Conservation (phyloP, 129 eudicot species). For the Kitagawia praeruptora region DNA sequence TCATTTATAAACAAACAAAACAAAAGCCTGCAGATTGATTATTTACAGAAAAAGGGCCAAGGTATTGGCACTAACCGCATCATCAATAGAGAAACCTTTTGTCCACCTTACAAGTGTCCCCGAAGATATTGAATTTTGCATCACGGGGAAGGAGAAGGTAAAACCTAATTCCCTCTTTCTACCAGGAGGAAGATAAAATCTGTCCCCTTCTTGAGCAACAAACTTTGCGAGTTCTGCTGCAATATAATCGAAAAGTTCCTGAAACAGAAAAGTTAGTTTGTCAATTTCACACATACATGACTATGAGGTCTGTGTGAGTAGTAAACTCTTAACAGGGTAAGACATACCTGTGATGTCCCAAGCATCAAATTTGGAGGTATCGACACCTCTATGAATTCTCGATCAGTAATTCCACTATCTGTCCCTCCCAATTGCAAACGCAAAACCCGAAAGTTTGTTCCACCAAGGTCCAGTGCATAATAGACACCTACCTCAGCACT, state of each 20-base stretch:
- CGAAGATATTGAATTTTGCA: slow-evolving; percentile 75
- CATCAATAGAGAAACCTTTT: slow-evolving; percentile 83
- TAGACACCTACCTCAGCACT: slow-evolving; percentile 82
- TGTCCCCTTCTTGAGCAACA: slow-evolving; percentile 55
- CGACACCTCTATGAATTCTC: slow-evolving; percentile 77
- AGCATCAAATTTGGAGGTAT: slow-evolving; percentile 82
- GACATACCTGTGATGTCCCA: slow-evolving; percentile 67
- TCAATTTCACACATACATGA: slow-evolving; percentile 5
- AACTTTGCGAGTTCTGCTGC: slow-evolving; percentile 72
- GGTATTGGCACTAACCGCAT: slow-evolving; percentile 33
- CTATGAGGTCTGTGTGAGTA: slow-evolving; percentile 1
- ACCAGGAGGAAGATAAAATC: slow-evolving; percentile 46
- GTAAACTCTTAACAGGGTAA: slow-evolving; percentile 7
- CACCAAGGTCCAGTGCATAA: slow-evolving; percentile 95
- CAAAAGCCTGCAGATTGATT: background rate
- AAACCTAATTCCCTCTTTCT: slow-evolving; percentile 86
- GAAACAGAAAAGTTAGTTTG: slow-evolving; percentile 20
- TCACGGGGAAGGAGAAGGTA: slow-evolving; percentile 93
- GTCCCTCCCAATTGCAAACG: slow-evolving; percentile 75
- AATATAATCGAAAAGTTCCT: slow-evolving; percentile 87
- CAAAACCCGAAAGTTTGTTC: slow-evolving; percentile 86
- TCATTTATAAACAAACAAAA: background rate
- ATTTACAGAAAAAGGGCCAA: background rate
- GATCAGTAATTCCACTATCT: slow-evolving; percentile 40
- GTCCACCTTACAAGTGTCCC: slow-evolving; percentile 91